A percentile compares a stretch with the other conserved stretches of the same genome.
phyloP scores from a whole-genome alignment of 139 green algal genomes.

The Edaphochlamys debaryana region DNA sequence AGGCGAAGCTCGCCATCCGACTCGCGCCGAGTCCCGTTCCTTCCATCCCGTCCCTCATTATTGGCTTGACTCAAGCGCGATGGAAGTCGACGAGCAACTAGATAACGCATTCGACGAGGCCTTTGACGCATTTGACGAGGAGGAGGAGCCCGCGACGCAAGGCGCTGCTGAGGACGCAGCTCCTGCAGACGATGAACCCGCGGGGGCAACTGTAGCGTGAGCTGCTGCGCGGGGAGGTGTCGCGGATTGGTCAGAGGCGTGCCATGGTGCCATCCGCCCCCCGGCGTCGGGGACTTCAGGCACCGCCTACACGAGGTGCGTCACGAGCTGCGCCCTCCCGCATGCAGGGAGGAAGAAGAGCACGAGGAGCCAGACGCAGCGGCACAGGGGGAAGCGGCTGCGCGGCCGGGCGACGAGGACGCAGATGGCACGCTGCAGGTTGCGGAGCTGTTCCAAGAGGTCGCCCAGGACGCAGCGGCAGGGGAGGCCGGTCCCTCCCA shows the following conservation, averaged over 20 bases:
- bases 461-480: no score
- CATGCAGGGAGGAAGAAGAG: slow-evolving; percentile 28
- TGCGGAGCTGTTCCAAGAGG: background rate
- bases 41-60: no score
- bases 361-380: background rate
- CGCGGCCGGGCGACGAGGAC: background rate
- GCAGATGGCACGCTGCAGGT: background rate
- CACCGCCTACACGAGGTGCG: background rate
- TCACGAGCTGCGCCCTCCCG: background rate
- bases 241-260: no score
- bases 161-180: background rate
- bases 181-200: background rate
- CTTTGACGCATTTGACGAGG: background rate
- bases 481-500: no score
- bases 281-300: no score
- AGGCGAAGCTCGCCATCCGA: no score
- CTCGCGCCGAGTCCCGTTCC: no score
- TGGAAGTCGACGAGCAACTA: slow-evolving; percentile 38
- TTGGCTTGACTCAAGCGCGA: no score
- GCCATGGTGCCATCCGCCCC: background rate
- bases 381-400: background rate
- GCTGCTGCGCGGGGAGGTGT: no score
- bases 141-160: background rate
- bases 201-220: background rate
- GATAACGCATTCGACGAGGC: background rate